Base-by-base conservation (phyloP, 495 filamentous ascomycete genomes). In the Penicillium herquei region DNA sequence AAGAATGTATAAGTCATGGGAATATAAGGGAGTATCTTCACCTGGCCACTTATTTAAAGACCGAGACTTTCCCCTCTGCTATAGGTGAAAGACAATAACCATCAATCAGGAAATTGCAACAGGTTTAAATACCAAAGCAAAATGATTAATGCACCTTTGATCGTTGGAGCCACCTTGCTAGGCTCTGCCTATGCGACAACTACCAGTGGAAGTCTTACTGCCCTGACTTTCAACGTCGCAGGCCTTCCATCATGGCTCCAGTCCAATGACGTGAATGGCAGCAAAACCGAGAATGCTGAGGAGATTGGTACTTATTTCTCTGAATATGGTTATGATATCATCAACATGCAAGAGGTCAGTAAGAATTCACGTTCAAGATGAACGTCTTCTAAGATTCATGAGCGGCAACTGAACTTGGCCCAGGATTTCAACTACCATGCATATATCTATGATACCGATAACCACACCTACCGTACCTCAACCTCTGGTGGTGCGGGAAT, bases 361-460 rank as follows among this genome's bases (percentile, higher is more conserved):
- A 48, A 43, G 13, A 48, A 34, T n/a, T n/a, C n/a, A n/a, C n/a
- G n/a, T n/a, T n/a, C n/a, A n/a, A n/a, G n/a, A n/a, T n/a, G n/a
- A n/a, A n/a, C n/a, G n/a, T n/a, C n/a, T 51, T 18, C 21, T 7
- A 31, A 7, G 32, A 6, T 34, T 10, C n/a, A 39, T n/a, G n/a
- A 4, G 21, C 7, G 44, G 13, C 17, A 51, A 26, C 6, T 39
- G 14, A 41, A 30, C 37, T 3, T 39, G 21, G 4, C 21, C 21
- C 4, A 66, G 77, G 82, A 87, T 63, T 87, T 87, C 73, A 83
- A 83, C 70, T 87, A 84, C 64, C 84, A 87, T 60, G 79, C 79
- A 7, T 65, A 74, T 50, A 71, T 87, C 52, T 86, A 85, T 64
- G 65, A 59, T 0, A 76, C 77, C 18, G 78, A 84, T 61, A 69